Base-by-base conservation (phyloP, 345 rosid species). In the Citrus inodora region DNA sequence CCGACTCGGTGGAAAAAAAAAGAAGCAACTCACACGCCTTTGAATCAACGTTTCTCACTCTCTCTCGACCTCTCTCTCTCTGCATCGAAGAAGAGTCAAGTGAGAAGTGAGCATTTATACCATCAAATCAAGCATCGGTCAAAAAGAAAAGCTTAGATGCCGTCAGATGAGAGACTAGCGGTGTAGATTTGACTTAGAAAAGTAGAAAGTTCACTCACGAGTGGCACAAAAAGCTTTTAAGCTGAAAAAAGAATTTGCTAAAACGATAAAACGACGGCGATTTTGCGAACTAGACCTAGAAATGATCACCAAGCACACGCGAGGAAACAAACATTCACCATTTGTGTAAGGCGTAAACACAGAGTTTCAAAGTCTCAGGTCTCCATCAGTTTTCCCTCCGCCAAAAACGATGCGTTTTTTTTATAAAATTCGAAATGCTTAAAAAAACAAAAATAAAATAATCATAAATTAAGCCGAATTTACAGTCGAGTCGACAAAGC, bases 231-330 rank as follows among this genome's bases (percentile, higher is more conserved):
- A 65, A 56, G 71, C 19, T 38, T 42, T 55, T 53, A 56, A 69
- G 78, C 76, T 75, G 53, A 32, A 35, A 24, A 16, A 4, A 48
- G 14, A 46, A 56, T 8, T 21, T 28, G 76, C 68, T 73, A 78
- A 19, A 35, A 33, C 77, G 66, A 72, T 40, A 84, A 59, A 77
- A 76, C 90, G 86, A 82, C 86, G 88, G 82, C 83, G 83, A 80
- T 27, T 75, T 64, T 53, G 58, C 58, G 80, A 53, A 79, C 55
- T n/a, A 42, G 71, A 51, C 46, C 69, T 70, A 58, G 51, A 46
- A 13, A 11, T 46, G 14, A 46, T 11, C 51, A 46, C 17, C 3
- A 46, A 27, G 55, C 53, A 27, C 19, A 40, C 8, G 28, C 19
- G 30, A 63, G 14, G 38, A 63, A 46, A 46, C 51, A 46, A 30